A percentile compares a stretch with the other conserved stretches of the same genome.
These are phyloP conservation scores for Ceratobasidium sp. DNA, from an alignment of 1,284 basidiomycete genomes.

Conservation along the genomic window DNA sequence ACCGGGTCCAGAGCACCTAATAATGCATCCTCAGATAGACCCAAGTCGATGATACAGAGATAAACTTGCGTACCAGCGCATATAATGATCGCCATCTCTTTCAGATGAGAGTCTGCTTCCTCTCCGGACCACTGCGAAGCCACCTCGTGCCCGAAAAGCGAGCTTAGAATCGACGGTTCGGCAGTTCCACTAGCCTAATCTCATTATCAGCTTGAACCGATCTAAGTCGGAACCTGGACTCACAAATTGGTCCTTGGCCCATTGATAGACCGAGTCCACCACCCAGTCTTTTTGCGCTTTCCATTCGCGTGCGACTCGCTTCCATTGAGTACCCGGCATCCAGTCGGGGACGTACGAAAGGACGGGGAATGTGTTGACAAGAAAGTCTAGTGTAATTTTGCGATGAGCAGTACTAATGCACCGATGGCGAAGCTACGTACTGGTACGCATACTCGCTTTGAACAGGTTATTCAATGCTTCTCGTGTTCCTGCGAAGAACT, in stretches of 20 bases:
- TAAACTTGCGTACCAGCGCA: too few species aligned
- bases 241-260: conserved; percentile 33
- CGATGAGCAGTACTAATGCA: neutral
- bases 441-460: conserved; percentile 15
- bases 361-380: conserved; percentile 24
- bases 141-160: neutral
- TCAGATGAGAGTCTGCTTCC: too few species aligned
- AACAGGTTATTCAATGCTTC: conserved; percentile 1
- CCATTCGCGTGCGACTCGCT: conserved; percentile 19
- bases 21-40: too few species aligned
- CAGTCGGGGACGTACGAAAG: conserved; percentile 36
- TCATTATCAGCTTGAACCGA: neutral
- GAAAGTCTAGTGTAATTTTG: conserved; percentile 10
- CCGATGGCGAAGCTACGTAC: neutral
- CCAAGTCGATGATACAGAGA: too few species aligned
- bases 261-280: conserved; percentile 23
- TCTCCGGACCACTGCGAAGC: too few species aligned
- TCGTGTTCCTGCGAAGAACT: conserved; percentile 4
- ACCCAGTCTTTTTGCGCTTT: conserved; percentile 19
- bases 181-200: conserved; percentile 15
- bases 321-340: conserved; percentile 44
- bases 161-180: conserved; percentile 23
- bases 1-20: too few species aligned
- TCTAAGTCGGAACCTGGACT: neutral
- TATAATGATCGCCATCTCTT: too few species aligned